These are phyloP conservation scores for Aurinia saxatilis DNA, from an alignment of 345 rosid genomes.

Conservation along the genomic window DNA sequence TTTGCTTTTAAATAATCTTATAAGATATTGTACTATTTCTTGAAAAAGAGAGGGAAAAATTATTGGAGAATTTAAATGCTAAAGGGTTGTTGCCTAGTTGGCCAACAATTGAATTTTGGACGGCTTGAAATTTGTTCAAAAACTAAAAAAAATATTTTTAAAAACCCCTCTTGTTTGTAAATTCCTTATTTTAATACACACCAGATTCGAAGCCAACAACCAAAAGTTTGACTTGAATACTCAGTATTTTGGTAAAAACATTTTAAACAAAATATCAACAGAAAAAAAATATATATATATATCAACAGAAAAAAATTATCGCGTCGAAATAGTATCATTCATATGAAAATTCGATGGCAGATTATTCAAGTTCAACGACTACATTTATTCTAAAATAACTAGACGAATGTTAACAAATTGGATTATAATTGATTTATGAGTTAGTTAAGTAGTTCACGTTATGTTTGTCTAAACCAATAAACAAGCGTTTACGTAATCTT, in stretches of 20 bases:
- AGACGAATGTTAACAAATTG: no score
- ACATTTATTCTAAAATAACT: no score
- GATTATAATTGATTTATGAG: no score
- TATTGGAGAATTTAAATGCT: constrained; percentile 5
- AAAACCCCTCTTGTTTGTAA: background rate
- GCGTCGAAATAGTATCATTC: no score
- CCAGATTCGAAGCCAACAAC: background rate
- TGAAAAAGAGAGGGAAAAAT: background rate
- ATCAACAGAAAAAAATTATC: no score
- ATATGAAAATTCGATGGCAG: no score
- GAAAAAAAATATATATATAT: no score
- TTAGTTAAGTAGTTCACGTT: no score
- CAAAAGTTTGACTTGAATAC: constrained; percentile 1
- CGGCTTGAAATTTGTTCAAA: constrained; percentile 9
- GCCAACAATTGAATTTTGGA: constrained; percentile 17
- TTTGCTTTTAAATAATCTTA: background rate
- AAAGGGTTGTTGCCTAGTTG: constrained; percentile 23
- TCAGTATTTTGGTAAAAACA: background rate
- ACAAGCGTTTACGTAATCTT: background rate
- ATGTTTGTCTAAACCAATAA: background rate
- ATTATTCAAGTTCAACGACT: no score
- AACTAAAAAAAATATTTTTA: background rate
- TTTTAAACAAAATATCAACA: background rate
- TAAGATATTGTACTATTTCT: background rate
- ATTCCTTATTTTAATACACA: background rate